phyloP scores from a whole-genome alignment of 2,329 filamentous ascomycete genomes.

The Penicillium decumbens region DNA sequence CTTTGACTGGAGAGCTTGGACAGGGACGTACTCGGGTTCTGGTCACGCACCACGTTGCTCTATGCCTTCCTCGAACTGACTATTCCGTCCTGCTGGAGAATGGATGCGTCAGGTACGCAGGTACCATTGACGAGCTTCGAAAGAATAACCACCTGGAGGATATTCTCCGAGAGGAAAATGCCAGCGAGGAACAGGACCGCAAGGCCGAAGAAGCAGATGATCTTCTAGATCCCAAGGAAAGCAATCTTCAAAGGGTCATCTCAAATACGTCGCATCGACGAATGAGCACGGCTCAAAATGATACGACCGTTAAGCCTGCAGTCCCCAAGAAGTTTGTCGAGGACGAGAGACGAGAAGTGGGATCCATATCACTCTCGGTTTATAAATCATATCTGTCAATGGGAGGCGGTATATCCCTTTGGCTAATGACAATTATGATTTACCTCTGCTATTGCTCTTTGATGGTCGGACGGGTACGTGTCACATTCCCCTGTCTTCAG shows the following conservation, averaged over 20 bases:
- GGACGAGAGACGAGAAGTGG: constrained; percentile 67
- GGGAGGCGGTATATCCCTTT: constrained; percentile 60
- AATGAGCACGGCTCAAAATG: constrained; percentile 13
- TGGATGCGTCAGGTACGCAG: constrained; percentile 61
- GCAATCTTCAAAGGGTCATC: constrained; percentile 21
- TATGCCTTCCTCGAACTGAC: constrained; percentile 66
- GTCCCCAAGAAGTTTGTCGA: constrained; percentile 66
- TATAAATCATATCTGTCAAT: constrained; percentile 64
- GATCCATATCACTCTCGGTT: constrained; percentile 63
- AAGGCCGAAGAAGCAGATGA: constrained; percentile 10
- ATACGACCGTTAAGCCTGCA: constrained; percentile 14
- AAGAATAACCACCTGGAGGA: constrained; percentile 40
- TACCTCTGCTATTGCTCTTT: constrained; percentile 55
- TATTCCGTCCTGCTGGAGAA: constrained; percentile 70
- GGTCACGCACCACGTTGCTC: constrained; percentile 72
- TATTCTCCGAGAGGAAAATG: constrained; percentile 38
- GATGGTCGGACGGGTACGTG: constrained; percentile 48
- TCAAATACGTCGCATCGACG: constrained; percentile 17
- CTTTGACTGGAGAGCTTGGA: constrained; percentile 66
- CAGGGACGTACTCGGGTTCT: constrained; percentile 67
- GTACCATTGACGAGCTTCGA: constrained; percentile 57
- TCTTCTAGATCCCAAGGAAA: constrained; percentile 13
- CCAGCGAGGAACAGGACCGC: constrained; percentile 43
- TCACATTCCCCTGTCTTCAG: neutral
- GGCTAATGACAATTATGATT: constrained; percentile 51